Conservation (phyloP, 768 basidiomycete genomes). For the Chalciporus sphaerocephalus region DNA sequence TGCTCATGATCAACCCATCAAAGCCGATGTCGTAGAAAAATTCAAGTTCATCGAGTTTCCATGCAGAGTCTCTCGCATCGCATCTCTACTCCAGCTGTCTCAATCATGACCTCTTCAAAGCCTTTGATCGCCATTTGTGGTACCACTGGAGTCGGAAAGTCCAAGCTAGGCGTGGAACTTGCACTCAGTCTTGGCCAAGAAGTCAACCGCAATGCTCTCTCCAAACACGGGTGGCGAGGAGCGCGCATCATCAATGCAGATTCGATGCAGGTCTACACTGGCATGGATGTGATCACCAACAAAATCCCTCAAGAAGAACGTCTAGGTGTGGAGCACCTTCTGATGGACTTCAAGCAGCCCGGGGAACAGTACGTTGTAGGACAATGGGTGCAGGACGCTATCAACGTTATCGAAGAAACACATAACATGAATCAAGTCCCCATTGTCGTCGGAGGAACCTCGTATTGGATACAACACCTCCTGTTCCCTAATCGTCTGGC, state of each 20-base stretch:
- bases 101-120: constrained; percentile 35
- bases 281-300: constrained; percentile 91
- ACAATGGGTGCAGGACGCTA: constrained; percentile 84
- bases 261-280: constrained; percentile 94
- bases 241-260: constrained; percentile 91
- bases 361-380: constrained; percentile 85
- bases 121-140: constrained; percentile 86
- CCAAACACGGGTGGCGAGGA: constrained; percentile 45
- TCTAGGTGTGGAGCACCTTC: constrained; percentile 77
- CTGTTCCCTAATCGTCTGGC: constrained; percentile 78
- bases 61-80: background rate
- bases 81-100: background rate
- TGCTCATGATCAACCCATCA: no score
- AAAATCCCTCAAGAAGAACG: constrained; percentile 78
- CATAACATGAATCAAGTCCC: constrained; percentile 63
- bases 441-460: constrained; percentile 91
- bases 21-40: no score
- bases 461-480: constrained; percentile 97
- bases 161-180: constrained; percentile 84
- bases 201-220: constrained; percentile 7
- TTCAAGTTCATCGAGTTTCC: background rate
- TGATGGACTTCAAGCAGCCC: constrained; percentile 85
- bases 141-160: constrained; percentile 95
- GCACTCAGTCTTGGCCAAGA: constrained; percentile 53
- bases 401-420: constrained; percentile 67